Evolutionary conservation across 2,329 filamentous ascomycete species (phyloP).

Genomic region (Lomentospora prolificans): DNA sequence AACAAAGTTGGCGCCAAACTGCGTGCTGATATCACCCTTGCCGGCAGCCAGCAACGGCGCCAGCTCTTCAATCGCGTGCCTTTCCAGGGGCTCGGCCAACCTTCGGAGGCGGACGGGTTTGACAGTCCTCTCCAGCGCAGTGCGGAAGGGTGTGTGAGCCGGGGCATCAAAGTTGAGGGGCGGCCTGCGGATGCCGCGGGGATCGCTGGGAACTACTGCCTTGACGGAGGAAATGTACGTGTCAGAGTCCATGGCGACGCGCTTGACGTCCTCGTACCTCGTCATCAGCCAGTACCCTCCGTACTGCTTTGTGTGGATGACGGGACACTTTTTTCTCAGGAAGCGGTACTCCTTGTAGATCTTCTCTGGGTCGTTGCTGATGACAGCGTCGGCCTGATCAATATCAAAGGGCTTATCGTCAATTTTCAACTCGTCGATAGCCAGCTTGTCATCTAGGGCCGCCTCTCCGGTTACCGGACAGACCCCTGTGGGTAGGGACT

Average conservation of each 20-base stretch:
- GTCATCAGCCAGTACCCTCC: conserved; percentile 16
- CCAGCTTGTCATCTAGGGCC: not conserved
- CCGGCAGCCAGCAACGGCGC: conserved; percentile 9
- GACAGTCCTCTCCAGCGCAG: conserved; percentile 13
- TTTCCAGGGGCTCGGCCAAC: conserved; percentile 9
- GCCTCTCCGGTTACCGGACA: not conserved
- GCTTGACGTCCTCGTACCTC: conserved; percentile 14
- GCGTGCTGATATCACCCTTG: conserved; percentile 13
- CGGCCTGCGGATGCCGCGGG: conserved; percentile 13
- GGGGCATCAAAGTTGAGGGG: conserved; percentile 16
- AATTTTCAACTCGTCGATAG: not conserved
- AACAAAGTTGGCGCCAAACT: conserved; percentile 14
- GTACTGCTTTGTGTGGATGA: conserved; percentile 14
- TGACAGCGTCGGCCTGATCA: conserved; percentile 12
- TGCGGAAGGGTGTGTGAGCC: conserved; percentile 15
- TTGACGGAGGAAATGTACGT: conserved; percentile 13
- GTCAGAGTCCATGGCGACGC: conserved; percentile 13
- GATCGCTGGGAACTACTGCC: conserved; percentile 13
- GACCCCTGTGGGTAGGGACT: not conserved
- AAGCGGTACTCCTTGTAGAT: conserved; percentile 14
- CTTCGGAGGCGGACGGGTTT: conserved; percentile 13
- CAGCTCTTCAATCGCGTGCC: conserved; percentile 13
- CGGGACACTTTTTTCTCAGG: conserved; percentile 13
- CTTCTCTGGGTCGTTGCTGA: conserved; percentile 12
- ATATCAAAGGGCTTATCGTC: conserved; percentile 9